Percentiles rank a stretch among this genome's conserved stretches.
Conservation (phyloP, 345 rosid species). For the Luvunga scandens region DNA sequence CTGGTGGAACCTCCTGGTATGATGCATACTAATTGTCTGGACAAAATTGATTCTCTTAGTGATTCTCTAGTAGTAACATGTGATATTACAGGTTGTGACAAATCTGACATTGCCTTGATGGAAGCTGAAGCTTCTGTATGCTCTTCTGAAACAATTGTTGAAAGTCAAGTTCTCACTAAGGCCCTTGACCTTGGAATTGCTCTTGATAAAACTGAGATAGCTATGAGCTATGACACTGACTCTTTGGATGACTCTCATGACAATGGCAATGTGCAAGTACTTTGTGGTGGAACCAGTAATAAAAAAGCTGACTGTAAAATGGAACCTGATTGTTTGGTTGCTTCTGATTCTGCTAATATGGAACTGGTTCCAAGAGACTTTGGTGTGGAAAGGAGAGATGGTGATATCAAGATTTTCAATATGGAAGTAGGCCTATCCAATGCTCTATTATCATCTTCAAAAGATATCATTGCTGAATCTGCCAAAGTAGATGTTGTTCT, state of each 20-base stretch:
- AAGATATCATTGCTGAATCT: conserved; percentile 1
- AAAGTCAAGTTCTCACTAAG: neutral
- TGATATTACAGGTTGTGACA: neutral
- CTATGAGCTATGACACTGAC: neutral
- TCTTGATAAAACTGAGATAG: conserved; percentile 10
- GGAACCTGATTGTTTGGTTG: conserved; percentile 8
- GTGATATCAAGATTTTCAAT: neutral
- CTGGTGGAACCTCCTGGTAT: neutral
- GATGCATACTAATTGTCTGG: neutral
- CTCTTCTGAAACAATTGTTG: conserved; percentile 12
- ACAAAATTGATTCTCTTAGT: neutral
- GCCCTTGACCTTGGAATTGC: conserved; percentile 14
- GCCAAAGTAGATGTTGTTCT: conserved; percentile 1
- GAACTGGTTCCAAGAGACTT: neutral
- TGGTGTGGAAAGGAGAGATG: neutral
- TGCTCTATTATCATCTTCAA: neutral
- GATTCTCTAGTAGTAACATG: neutral
- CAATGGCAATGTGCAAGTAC: conserved; percentile 11
- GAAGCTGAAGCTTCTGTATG: conserved; percentile 3
- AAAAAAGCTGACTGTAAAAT: neutral
- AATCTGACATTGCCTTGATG: neutral
- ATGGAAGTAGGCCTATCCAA: neutral
- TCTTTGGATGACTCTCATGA: conserved; percentile 11
- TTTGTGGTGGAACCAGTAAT: conserved; percentile 10
- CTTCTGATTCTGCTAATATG: neutral